These are phyloP conservation scores for Adansonia digitata DNA, from an alignment of 345 rosid genomes.

Conservation along the genomic window DNA sequence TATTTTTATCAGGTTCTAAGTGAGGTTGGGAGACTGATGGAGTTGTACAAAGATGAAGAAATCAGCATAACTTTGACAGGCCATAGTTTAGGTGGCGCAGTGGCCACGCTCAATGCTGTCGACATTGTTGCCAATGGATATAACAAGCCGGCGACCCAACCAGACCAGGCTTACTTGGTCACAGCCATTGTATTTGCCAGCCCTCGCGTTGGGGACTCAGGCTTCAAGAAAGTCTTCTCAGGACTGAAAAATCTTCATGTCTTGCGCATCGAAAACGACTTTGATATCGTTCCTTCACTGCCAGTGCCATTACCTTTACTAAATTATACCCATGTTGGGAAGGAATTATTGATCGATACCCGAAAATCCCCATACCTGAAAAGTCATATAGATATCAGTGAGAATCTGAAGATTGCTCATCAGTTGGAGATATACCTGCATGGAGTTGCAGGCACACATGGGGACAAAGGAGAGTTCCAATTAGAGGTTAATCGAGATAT, in stretches of 20 bases:
- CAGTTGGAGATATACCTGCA: conserved; percentile 18
- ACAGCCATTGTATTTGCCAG: conserved; percentile 39
- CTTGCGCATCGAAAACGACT: conserved; percentile 30
- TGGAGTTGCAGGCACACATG: conserved; percentile 23
- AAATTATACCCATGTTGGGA: conserved; percentile 25
- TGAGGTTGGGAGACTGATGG: conserved; percentile 37
- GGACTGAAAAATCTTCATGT: conserved; percentile 17
- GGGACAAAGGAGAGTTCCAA: background rate
- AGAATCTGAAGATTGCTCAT: background rate
- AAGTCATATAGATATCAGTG: conserved; percentile 22
- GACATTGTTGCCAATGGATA: conserved; percentile 38
- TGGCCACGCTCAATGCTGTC: conserved; percentile 44
- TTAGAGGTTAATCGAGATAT: conserved; percentile 11
- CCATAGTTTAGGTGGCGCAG: conserved; percentile 56
- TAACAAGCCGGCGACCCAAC: conserved; percentile 16
- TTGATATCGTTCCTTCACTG: conserved; percentile 29
- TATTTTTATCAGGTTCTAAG: conserved; percentile 25
- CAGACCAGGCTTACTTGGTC: conserved; percentile 21
- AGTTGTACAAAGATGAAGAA: conserved; percentile 40
- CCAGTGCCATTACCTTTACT: conserved; percentile 25
- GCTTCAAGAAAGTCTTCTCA: conserved; percentile 4
- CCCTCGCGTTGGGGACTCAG: conserved; percentile 32
- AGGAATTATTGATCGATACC: conserved; percentile 13
- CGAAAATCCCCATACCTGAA: conserved; percentile 12
- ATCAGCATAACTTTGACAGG: conserved; percentile 50